Base-by-base conservation (phyloP, 352 stramenopile species). In the Phytophthora hybrid region DNA sequence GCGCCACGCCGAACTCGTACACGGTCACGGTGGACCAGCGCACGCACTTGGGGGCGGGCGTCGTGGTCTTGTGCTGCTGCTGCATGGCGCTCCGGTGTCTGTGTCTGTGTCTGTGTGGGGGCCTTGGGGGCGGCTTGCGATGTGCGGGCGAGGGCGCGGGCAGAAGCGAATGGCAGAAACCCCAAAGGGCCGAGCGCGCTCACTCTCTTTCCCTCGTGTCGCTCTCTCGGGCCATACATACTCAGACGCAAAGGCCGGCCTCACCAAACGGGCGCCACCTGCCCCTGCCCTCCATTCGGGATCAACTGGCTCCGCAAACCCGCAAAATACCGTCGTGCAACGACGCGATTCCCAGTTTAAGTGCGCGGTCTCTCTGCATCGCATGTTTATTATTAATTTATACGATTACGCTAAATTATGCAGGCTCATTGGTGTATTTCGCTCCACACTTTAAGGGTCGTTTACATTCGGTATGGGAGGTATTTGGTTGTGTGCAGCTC, bases 11-110 rank as follows among this genome's bases (percentile, higher is more conserved):
- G 68, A 91, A 91, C 76, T 91, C 83, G 66, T 91, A 91, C 55
- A 91, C 81, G 3, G 83, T 91, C 9, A 91, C 67, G 29, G 80
- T 89, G 32, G 81, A 89, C 79, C 79, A 91, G 16, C 80, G 76
- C 37, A 91, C 83, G 51, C 75, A 69, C 71, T 91, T 91, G 21
- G 32, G n/a, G 21, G 51, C 26, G 34, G 18, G 11, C 19, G 51
- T 9, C 14, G 60, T 54, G 16, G 11, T 13, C 34, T 41, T 16
- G 9, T 16, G 4, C 34, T 41, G 6, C 23, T 13, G 19, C 18
- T 57, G 51, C 23, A 32, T 55, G 57, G n/a, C 39, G 19, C 16
- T 32, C 9, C 23, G 23, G 23, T 26, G 23, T 26, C 23, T 26
- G 23, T 26, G 23, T 26, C 23, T 26, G 23, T 26, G n/a, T 39